phyloP scores from a whole-genome alignment of 768 basidiomycete species.

The Tylopilus plumbeoviolaceoides region DNA sequence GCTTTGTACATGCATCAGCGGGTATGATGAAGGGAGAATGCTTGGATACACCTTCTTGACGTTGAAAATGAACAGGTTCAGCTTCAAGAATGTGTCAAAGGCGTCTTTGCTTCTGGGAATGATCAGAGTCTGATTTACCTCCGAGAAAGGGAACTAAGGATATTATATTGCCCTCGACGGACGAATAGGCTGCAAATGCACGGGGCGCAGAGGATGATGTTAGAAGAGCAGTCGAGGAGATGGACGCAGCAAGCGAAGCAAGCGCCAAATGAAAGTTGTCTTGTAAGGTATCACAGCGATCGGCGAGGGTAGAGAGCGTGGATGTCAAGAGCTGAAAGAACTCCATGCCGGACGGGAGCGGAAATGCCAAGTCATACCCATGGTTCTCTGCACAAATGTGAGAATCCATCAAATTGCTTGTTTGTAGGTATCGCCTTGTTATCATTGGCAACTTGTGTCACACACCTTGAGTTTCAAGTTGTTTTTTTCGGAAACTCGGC shows the following conservation, averaged over 20 bases:
- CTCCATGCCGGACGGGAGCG: conserved; percentile 71
- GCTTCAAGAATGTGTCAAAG: conserved; percentile 64
- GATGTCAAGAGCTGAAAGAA: conserved; percentile 76
- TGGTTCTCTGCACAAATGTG: not conserved
- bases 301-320: conserved; percentile 51
- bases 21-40: not conserved
- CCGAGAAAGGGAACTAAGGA: conserved; percentile 39
- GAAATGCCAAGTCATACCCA: no score
- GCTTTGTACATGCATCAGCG: conserved; percentile 37
- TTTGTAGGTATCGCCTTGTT: no score
- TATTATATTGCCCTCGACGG: conserved; percentile 10
- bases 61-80: conserved; percentile 78
- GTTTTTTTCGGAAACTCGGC: no score
- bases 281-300: conserved; percentile 49
- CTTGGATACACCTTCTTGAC: conserved; percentile 61
- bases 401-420: no score
- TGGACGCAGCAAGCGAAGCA: conserved; percentile 43
- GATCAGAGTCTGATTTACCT: conserved; percentile 52
- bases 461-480: no score
- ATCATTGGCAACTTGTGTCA: no score
- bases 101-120: conserved; percentile 53
- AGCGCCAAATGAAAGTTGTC: conserved; percentile 44
- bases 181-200: conserved; percentile 34
- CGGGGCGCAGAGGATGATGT: conserved; percentile 26
- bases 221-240: conserved; percentile 32